phyloP scores from a whole-genome alignment of 257 asterid genomes.

The Nicotiana benthamiana region DNA sequence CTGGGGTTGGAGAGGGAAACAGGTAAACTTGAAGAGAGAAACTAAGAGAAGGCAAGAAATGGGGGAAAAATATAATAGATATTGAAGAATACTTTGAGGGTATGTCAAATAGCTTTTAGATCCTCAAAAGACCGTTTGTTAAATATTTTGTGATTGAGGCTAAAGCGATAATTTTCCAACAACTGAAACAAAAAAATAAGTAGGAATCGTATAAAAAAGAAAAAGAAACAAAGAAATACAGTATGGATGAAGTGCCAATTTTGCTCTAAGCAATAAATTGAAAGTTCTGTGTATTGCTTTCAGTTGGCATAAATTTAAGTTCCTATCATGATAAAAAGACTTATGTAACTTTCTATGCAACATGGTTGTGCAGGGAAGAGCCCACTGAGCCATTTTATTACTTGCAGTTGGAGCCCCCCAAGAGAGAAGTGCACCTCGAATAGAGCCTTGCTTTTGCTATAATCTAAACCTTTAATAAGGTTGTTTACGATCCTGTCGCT shows the following conservation, averaged over 20 bases:
- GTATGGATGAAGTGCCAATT: background rate
- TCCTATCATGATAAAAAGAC: background rate
- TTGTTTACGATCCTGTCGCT: background rate
- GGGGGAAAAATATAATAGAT: background rate
- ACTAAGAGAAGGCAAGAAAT: background rate
- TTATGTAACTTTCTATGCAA: background rate
- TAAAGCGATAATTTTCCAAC: background rate
- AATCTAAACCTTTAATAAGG: background rate
- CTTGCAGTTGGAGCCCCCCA: conserved; percentile 85
- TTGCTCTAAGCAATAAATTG: background rate
- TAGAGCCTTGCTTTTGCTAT: conserved; percentile 1
- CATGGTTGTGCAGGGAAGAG: conserved; percentile 69
- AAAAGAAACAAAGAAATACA: background rate
- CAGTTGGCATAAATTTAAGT: background rate
- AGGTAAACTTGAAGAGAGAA: background rate
- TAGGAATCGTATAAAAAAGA: background rate
- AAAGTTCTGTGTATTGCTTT: background rate
- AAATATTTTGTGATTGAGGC: background rate
- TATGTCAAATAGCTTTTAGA: background rate
- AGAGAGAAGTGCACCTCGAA: conserved; percentile 53
- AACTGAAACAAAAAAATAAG: background rate
- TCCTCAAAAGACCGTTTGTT: background rate
- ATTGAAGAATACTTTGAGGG: background rate
- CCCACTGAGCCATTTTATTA: conserved; percentile 82
- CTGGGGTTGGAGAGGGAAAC: background rate